phyloP scores from a whole-genome alignment of 2,329 filamentous ascomycete genomes.

The Phaeoacremonium minimum region DNA sequence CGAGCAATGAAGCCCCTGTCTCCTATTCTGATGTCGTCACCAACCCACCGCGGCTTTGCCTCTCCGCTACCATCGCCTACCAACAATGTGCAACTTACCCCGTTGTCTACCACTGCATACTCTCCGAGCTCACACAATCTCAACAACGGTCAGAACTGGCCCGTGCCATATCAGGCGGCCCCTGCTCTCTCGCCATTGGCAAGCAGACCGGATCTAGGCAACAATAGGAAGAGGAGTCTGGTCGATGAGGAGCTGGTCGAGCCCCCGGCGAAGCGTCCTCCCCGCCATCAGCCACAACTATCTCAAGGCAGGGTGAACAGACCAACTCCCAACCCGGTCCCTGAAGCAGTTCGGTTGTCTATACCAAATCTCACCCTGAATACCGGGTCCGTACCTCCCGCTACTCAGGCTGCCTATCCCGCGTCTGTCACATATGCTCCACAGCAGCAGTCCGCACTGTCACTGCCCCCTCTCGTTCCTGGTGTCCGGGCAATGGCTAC shows the following conservation, averaged over 20 bases:
- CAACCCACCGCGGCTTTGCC: conserved; percentile 26
- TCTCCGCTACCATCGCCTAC: conserved; percentile 47
- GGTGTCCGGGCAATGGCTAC: conserved; percentile 71
- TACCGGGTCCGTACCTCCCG: conserved; percentile 29
- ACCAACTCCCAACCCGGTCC: conserved; percentile 6
- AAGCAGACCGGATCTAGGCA: conserved; percentile 33
- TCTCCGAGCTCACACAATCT: conserved; percentile 30
- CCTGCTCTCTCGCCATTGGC: conserved; percentile 43
- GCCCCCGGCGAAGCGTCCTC: conserved; percentile 49
- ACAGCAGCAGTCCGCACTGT: conserved; percentile 40
- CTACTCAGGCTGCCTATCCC: conserved; percentile 23
- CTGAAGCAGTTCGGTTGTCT: conserved; percentile 48
- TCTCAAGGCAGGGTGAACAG: conserved; percentile 10
- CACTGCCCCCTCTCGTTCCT: conserved; percentile 58
- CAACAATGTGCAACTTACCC: conserved; percentile 24
- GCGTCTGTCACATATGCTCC: conserved; percentile 18
- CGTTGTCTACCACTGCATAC: conserved; percentile 27
- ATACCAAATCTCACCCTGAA: conserved; percentile 69
- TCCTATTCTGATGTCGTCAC: conserved; percentile 35
- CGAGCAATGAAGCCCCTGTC: conserved; percentile 44
- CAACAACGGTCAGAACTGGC: conserved; percentile 29
- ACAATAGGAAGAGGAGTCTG: conserved; percentile 43
- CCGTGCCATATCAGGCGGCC: conserved; percentile 28
- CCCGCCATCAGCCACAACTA: conserved; percentile 21
- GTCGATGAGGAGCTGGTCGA: conserved; percentile 45